A percentile compares a stretch with the other conserved stretches of the same genome.
Conservation (phyloP, 345 rosid genomes). For the Sapria himalayana region DNA sequence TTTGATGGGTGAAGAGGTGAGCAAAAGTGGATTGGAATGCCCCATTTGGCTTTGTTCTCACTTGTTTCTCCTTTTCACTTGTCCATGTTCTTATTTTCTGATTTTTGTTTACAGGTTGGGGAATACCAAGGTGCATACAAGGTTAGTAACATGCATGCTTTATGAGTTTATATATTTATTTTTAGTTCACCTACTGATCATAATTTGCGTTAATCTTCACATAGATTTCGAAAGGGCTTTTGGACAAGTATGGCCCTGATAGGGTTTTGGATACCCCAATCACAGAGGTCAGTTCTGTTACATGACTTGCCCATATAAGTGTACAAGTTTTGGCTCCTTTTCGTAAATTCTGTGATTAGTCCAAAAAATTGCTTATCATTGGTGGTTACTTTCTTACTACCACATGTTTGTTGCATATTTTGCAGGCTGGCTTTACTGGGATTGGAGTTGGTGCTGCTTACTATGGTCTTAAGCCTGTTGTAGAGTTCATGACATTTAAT, state of each 20-base stretch:
- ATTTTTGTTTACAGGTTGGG: constrained; percentile 52
- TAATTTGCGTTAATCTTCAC: not conserved
- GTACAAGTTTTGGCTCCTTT: too few relatives aligned
- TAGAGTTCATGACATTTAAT: constrained; percentile 92
- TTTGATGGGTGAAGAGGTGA: constrained; percentile 92
- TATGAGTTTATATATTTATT: not conserved
- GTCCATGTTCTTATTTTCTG: constrained; percentile 2
- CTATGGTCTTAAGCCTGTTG: constrained; percentile 60
- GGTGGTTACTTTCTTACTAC: constrained; percentile 1
- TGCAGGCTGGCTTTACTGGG: constrained; percentile 92
- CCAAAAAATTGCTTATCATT: too few relatives aligned
- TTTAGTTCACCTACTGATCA: not conserved
- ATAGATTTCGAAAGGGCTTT: constrained; percentile 57
- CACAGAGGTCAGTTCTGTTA: constrained; percentile 39
- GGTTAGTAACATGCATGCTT: constrained; percentile 31
- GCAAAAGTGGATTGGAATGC: not conserved
- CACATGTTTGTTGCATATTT: constrained; percentile 10
- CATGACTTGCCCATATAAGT: not conserved
- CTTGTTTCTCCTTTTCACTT: constrained; percentile 3
- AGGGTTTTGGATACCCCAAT: constrained; percentile 90
- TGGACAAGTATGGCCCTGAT: constrained; percentile 84
- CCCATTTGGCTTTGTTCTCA: not conserved
- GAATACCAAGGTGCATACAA: constrained; percentile 99
- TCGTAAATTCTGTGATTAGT: too few relatives aligned
- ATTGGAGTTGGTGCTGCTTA: constrained; percentile 96